Evolutionary conservation across 1,284 basidiomycete genomes (phyloP).

Genomic region (Trametes hirsuta): DNA sequence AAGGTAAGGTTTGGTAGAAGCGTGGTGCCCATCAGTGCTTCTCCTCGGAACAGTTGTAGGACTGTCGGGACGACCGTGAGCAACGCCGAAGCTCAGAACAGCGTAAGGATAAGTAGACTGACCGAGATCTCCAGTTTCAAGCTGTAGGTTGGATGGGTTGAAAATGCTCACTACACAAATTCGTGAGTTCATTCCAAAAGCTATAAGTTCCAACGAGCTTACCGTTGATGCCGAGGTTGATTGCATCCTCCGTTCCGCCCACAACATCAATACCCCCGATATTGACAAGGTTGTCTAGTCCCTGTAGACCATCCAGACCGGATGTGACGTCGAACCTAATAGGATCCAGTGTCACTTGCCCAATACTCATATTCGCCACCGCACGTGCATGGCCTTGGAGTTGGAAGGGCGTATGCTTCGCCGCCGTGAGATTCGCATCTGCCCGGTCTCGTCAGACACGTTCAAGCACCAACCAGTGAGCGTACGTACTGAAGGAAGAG

Average conservation of each 20-base stretch:
- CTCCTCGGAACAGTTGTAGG: slow-evolving; percentile 59
- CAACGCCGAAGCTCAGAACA: not conserved
- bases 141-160: slow-evolving; percentile 75
- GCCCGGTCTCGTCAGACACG: not conserved
- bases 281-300: slow-evolving; percentile 59
- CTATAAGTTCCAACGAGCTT: slow-evolving; percentile 23
- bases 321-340: slow-evolving; percentile 80
- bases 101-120: slow-evolving; percentile 24
- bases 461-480: not conserved
- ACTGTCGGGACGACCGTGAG: slow-evolving; percentile 35
- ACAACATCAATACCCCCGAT: slow-evolving; percentile 72
- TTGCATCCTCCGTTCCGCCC: slow-evolving; percentile 66
- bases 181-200: not conserved
- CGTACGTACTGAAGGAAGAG: slow-evolving; percentile 57
- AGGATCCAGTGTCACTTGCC: slow-evolving; percentile 69
- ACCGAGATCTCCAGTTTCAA: slow-evolving; percentile 65
- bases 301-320: slow-evolving; percentile 63
- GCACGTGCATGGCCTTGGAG: slow-evolving; percentile 69
- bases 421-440: slow-evolving; percentile 58
- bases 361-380: slow-evolving; percentile 69
- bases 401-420: slow-evolving; percentile 51
- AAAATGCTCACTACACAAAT: slow-evolving; percentile 48
- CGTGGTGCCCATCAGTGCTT: slow-evolving; percentile 57
- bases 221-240: slow-evolving; percentile 61
- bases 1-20: slow-evolving; percentile 63